Conservation (phyloP, 1,139 yeast genomes). For the Martiniozyma asiatica region DNA sequence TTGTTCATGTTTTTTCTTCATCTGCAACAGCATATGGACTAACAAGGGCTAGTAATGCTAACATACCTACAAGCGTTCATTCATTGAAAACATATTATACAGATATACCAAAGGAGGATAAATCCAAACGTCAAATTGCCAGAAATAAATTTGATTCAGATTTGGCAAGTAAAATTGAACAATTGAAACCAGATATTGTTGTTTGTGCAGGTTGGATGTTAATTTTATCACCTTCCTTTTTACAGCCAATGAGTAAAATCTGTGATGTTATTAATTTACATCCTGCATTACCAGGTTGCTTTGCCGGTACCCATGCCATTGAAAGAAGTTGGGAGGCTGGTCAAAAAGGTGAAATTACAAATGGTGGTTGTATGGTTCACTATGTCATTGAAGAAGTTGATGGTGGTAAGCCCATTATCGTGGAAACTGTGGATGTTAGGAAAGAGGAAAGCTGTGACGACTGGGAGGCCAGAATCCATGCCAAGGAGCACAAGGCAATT, state of each 20-base stretch:
- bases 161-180: conserved; percentile 54
- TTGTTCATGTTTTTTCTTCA: conserved; percentile 74
- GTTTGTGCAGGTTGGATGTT: conserved; percentile 99
- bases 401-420: conserved; percentile 79
- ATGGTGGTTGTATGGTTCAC: conserved; percentile 97
- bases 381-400: conserved; percentile 91
- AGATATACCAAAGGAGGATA: conserved; percentile 54
- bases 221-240: conserved; percentile 66
- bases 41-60: conserved; percentile 56
- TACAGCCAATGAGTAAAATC: conserved; percentile 49
- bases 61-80: conserved; percentile 61
- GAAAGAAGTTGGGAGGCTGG: conserved; percentile 96
- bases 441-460: conserved; percentile 67
- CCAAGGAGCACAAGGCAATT: conserved; percentile 75
- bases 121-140: conserved; percentile 41
- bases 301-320: conserved; percentile 94
- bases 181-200: conserved; percentile 55
- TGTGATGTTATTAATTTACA: conserved; percentile 83
- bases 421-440: conserved; percentile 58
- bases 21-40: conserved; percentile 75
- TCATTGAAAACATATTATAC: conserved; percentile 63
- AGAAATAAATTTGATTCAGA: conserved; percentile 68
- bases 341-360: conserved; percentile 58
- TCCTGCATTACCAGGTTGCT: conserved; percentile 94
- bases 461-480: conserved; percentile 79